A percentile compares a stretch with the other conserved stretches of the same genome.
These are phyloP conservation scores for Globisporangium takayamanum DNA, from an alignment of 352 stramenopile species.

Conservation along the genomic window DNA sequence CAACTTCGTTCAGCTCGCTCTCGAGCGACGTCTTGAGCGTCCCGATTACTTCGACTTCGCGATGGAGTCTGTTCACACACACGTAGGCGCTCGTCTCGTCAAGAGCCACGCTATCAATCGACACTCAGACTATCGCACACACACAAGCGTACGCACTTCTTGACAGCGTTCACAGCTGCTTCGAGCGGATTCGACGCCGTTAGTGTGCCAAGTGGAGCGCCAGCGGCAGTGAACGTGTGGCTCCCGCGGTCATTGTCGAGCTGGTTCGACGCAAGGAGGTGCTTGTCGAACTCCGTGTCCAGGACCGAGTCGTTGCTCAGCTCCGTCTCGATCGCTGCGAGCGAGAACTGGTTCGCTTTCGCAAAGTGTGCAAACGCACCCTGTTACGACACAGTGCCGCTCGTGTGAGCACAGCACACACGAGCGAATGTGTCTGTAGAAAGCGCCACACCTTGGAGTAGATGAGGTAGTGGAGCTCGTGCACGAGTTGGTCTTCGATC, in stretches of 20 bases:
- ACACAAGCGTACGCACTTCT: slow-evolving; percentile 34
- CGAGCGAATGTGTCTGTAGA: not conserved
- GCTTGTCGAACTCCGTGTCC: slow-evolving; percentile 58
- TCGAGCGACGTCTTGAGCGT: slow-evolving; percentile 67
- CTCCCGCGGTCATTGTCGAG: slow-evolving; percentile 16
- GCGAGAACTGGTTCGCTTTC: slow-evolving; percentile 65
- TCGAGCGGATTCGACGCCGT: slow-evolving; percentile 35
- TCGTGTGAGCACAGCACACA: no score
- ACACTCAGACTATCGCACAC: not conserved
- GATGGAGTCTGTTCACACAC: slow-evolving; percentile 37
- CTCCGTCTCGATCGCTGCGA: slow-evolving; percentile 63
- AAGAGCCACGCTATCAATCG: not conserved
- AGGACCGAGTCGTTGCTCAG: slow-evolving; percentile 51
- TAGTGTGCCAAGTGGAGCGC: slow-evolving; percentile 1
- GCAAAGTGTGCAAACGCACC: slow-evolving; percentile 51
- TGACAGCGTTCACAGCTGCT: slow-evolving; percentile 49
- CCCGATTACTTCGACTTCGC: slow-evolving; percentile 69
- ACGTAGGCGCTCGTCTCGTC: not conserved
- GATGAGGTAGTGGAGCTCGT: slow-evolving; percentile 60
- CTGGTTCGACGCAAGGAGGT: slow-evolving; percentile 34
- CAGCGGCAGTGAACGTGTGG: slow-evolving; percentile 14
- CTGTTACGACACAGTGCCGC: slow-evolving; percentile 8
- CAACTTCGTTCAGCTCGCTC: slow-evolving; percentile 51
- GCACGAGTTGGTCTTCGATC: slow-evolving; percentile 74
- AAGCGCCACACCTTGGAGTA: slow-evolving; percentile 50